Evolutionary conservation across 129 eudicot genomes (phyloP), one percentile per base, ranked within the genome.

Genomic region (Pseudognaphalium luteoalbum): DNA sequence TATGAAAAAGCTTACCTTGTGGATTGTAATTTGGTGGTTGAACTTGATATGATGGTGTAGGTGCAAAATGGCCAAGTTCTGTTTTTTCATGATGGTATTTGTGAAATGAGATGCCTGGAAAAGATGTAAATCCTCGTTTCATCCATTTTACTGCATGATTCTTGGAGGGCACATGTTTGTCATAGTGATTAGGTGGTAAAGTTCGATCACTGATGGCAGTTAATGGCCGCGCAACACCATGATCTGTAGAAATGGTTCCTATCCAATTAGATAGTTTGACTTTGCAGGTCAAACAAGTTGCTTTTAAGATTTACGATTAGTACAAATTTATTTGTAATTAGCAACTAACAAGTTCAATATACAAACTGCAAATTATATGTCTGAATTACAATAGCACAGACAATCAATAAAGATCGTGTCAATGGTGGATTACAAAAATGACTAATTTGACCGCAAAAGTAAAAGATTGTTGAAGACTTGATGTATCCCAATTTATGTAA

Each of bases 11-110:
- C 88, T 83, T 58, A 88, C 93, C 85, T 84, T 75, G 85, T 20
- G 83, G 73, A 41, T 56, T 75, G 75, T 81, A 71, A 72, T 79
- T 54, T 30, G 87, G 79, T 51, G 83, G 81, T 70, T 79, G 86
- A 66, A 50, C 79, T 35, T 74, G 85, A 17, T 85, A 63, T 16
- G 85, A 80, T 35, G 86, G 80, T 34, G 69, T 78, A 66, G 86
- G 89, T 65, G 91, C 82, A 74, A 86, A 15, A 77, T 70, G 75
- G 61, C 64, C 42, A 54, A 42, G 42, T 70, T 77, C 80, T 70
- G 81, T 75, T 73, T 83, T 78, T 69, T 54, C 79, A 47, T 84
- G 87, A 80, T 82, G 92, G 37, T 83, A 78, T 41, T 78, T 83
- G 20, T 69, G 73, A 54, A 61, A 60, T 10, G 85, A 56, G 51